Conservation (phyloP, 768 basidiomycete genomes). For the Mycena sanguinolenta region DNA sequence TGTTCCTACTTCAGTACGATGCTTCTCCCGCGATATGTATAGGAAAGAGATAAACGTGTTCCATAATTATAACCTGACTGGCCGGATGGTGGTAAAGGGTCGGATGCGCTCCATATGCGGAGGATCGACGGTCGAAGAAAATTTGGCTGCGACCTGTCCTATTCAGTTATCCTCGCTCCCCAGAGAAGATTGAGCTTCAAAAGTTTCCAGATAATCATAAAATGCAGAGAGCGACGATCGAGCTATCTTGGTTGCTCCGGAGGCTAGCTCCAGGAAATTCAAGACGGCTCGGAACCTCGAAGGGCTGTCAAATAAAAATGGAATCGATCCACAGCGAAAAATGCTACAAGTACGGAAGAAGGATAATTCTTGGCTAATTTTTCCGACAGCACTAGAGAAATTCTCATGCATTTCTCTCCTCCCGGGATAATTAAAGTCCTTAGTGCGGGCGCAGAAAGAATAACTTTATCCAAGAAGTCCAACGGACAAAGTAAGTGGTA, state of each 20-base stretch:
- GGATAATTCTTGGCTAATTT: too few species aligned
- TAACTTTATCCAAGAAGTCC: conserved; percentile 17
- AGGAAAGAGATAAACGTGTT: neutral
- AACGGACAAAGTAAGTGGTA: conserved; percentile 1
- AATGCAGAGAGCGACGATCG: neutral
- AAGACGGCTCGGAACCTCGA: neutral
- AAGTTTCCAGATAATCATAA: neutral
- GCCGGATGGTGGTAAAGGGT: neutral
- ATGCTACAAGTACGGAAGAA: too few species aligned
- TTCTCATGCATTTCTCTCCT: too few species aligned
- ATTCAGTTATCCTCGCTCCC: neutral
- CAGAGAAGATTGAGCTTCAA: neutral
- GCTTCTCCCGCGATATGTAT: conserved; percentile 8
- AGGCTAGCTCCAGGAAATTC: neutral
- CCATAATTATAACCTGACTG: neutral
- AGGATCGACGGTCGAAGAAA: neutral
- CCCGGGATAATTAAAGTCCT: too few species aligned
- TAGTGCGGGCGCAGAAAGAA: neutral
- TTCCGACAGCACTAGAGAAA: too few species aligned
- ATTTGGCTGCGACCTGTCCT: neutral
- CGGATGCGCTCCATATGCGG: neutral
- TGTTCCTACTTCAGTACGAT: neutral
- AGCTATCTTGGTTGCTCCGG: neutral
- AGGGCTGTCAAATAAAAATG: neutral
- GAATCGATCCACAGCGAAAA: too few species aligned